Base-by-base conservation (phyloP, 495 filamentous ascomycete genomes). In the Parathielavia appendiculata region DNA sequence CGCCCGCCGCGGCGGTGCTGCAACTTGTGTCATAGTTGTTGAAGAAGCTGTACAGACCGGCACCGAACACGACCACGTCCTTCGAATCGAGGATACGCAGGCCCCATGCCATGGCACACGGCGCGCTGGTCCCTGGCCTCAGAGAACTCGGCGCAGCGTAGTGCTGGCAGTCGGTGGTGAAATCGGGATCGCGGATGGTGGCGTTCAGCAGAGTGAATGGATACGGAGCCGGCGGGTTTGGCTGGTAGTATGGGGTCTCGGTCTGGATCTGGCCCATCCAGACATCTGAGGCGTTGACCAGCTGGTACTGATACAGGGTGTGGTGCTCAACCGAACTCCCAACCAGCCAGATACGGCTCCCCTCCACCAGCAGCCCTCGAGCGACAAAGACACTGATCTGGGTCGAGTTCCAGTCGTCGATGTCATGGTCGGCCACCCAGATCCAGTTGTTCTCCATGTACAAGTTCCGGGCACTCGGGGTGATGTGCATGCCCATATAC, bases 371-470 rank as follows among this genome's bases (percentile, higher is more conserved):
- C n/a, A 92, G 75, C 48, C 91, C 92, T 51, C 92, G 87, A 22
- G 89, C 91, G 53, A 87, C 93, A 75, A 84, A 97, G 57, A 97
- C 81, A 69, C 87, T 86, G 73, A 95, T 86, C 69, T 91, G 91
- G 4, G 77, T 80, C 35, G 75, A 69, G 57, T 81, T 81, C 70
- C 86, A 82, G 63, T 89, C 85, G 11, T 76, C 61, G 2, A 84
- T 79, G 67, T 97, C 92, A 73, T 97, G 92, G 67, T 96, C 92
- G 1, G 92, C 84, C 32, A 90, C 89, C 92, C 92, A 97, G 65
- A 88, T 83, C 92, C 92, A 97, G 59, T 81, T 84, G 72, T 97
- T 96, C 73, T 96, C 91, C 48, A 95, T 71, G 69, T 95, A 93
- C 11, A 82, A 60, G 16, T 85, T 81, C 22, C 81, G 81, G 0